phyloP scores from a whole-genome alignment of 306 rosid genomes.

The Leucaena leucocephala region DNA sequence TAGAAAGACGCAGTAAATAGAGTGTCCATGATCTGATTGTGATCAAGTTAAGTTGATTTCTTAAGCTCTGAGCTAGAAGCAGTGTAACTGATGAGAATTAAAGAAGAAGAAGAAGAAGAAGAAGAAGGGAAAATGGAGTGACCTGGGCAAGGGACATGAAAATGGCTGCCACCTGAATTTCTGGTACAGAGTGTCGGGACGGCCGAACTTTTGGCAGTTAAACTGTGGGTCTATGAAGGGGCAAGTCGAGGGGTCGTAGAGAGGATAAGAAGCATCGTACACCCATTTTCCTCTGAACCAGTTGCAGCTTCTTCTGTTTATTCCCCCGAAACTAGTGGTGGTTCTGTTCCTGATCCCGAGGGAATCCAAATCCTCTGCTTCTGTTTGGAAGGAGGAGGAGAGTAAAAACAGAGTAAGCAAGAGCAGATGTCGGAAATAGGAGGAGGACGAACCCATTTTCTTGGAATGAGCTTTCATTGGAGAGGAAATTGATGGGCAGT shows the following conservation, averaged over 20 bases:
- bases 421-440: constrained; percentile 11
- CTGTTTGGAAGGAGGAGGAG: constrained; percentile 49
- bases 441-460: constrained; percentile 56
- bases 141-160: constrained; percentile 81
- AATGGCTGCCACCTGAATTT: constrained; percentile 82
- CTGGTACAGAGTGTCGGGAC: constrained; percentile 70
- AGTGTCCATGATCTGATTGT: too few relatives aligned
- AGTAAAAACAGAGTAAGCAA: constrained; percentile 49
- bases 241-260: constrained; percentile 66
- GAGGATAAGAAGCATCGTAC: constrained; percentile 74
- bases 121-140: background rate
- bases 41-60: background rate
- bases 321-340: background rate
- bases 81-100: too few relatives aligned
- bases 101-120: background rate
- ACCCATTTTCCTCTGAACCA: constrained; percentile 74
- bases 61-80: background rate
- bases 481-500: constrained; percentile 37
- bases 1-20: too few relatives aligned
- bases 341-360: constrained; percentile 4
- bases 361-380: constrained; percentile 45
- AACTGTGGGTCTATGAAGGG: constrained; percentile 94
- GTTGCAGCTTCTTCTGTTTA: constrained; percentile 49
- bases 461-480: constrained; percentile 6
- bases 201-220: constrained; percentile 78